Evolutionary conservation across 1,284 basidiomycete genomes (phyloP).

Genomic region (Moniliophthora roreri): DNA sequence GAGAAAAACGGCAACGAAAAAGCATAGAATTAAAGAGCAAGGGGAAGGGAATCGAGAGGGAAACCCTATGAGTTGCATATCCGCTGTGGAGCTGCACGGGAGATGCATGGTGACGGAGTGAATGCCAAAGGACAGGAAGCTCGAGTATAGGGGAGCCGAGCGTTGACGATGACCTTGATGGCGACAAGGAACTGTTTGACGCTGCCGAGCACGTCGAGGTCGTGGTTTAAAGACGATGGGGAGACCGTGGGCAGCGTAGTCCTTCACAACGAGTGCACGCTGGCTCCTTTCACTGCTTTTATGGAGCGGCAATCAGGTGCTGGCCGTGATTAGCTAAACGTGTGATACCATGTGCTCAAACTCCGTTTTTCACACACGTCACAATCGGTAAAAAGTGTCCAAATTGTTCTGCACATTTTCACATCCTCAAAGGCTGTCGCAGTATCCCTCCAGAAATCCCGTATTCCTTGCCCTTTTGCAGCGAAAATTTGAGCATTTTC

Average conservation of each 20-base stretch:
- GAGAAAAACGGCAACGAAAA: slow-evolving; percentile 4
- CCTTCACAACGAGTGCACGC: background rate
- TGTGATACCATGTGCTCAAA: background rate
- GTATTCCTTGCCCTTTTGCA: no score
- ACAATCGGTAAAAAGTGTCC: no score
- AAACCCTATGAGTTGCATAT: slow-evolving; percentile 12
- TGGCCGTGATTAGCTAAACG: background rate
- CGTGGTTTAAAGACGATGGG: slow-evolving; percentile 5
- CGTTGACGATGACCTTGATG: slow-evolving; percentile 1
- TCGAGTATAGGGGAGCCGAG: background rate
- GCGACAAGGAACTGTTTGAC: slow-evolving; percentile 4
- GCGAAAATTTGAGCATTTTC: no score
- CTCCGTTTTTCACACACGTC: background rate
- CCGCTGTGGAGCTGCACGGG: slow-evolving; percentile 13
- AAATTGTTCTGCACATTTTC: no score
- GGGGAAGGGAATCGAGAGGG: slow-evolving; percentile 9
- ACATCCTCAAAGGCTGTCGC: no score
- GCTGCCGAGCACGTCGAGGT: slow-evolving; percentile 8
- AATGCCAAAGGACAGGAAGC: background rate
- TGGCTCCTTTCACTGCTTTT: background rate
- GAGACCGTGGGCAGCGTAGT: background rate
- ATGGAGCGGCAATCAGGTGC: slow-evolving; percentile 3
- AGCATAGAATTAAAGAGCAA: slow-evolving; percentile 7
- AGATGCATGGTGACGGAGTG: slow-evolving; percentile 12
- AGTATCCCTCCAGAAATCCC: no score